Base-by-base conservation (phyloP, 352 stramenopile species). In the Globisporangium nodosum region DNA sequence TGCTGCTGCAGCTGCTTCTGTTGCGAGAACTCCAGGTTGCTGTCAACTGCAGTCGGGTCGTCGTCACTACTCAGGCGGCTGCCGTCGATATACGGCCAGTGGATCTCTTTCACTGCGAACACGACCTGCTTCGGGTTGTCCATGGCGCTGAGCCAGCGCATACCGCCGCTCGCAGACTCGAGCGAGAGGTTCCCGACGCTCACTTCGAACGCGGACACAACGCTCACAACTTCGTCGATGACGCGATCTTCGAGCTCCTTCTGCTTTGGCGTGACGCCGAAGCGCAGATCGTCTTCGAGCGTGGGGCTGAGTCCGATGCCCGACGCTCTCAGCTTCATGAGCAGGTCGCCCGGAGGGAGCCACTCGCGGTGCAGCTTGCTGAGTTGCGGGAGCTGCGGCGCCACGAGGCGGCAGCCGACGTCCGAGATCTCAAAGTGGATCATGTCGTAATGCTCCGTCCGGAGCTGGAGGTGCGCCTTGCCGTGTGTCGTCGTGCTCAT, bases 361-460 rank as follows among this genome's bases (percentile, higher is more conserved):
- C 61, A 73, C 39, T 63, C 58, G 16, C 63, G 54, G 2, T 78
- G 65, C 24, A 90, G 63, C 1, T 62, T 43, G 43, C 71, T 54
- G 1, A 90, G 71, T 39, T 89, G 81, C 3, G 64, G 58, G 3
- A 90, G 56, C 45, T 64, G 58, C 15, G 80, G 76, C 11, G 78
- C 54, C 9, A 89, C 61, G 16, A 91, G 66, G 52, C 78, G 70
- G 18, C 69, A 83, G n/a, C 81, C 83, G 13, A 70, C 57, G 43
- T 81, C 70, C 1, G 79, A 84, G 54, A 93, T 73, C 46, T 89
- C 79, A 52, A 93, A 88, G 48, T 85, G 74, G 45, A 93, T 71
- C 9, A 52, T 51, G 20, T 74, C 61, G 35, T 78, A 78, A 49
- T 80, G 66, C 37, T 84, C 74, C 3, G 82, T 90, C 35, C 71